Evolutionary conservation across 176 grass and related monocot genomes (phyloP), one percentile per base, ranked within the genome.

Genomic region (Poa pratensis): DNA sequence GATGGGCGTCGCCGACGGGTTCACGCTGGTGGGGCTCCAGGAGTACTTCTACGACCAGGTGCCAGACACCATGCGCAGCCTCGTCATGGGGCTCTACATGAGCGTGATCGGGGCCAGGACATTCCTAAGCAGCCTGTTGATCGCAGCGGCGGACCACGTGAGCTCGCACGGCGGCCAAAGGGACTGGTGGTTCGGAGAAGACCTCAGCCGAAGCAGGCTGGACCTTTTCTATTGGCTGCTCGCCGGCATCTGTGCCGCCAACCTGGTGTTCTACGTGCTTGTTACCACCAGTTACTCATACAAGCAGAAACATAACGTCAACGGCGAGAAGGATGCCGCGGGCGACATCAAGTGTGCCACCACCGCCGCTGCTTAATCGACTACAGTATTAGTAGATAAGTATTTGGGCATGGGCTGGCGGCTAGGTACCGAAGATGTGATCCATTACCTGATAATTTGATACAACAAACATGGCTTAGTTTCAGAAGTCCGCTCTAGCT

Each of bases 41-140:
- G 94, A 97, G 72, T 97, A 97, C 71, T 97, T 97, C 83, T 97
- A 97, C 80, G 87, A 89, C 19, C 94, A 97, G 85, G 92, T 94
- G n/a, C 94, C 94, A 0, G 94, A 94, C 69, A 79, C 28, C 50
- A 97, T 97, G 94, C 81, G 94, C 75, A 97, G 94, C 35, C 70
- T 94, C 5, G 94, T 92, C 11, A 92, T 97, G 24, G 92, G 82
- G 20, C 69, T 97, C 1, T 97, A 97, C 88, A 73, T 94, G 1
- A 92, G 92, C 60, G 89, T 94, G 10, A 50, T 94, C 28, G 94
- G 94, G 3, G 94, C 80, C 14, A 83, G 87, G 7, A 94, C 69
- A 77, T 94, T 97, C 73, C 60, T 94, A 2, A 94, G 90, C 70
- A 90, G 92, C 70, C 34, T 94, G 37, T 32, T 81, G 34, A 97